Evolutionary conservation across 2,329 filamentous ascomycete species (phyloP), one percentile per base, ranked within the genome.

Genomic region (Xylariaceae sp.): DNA sequence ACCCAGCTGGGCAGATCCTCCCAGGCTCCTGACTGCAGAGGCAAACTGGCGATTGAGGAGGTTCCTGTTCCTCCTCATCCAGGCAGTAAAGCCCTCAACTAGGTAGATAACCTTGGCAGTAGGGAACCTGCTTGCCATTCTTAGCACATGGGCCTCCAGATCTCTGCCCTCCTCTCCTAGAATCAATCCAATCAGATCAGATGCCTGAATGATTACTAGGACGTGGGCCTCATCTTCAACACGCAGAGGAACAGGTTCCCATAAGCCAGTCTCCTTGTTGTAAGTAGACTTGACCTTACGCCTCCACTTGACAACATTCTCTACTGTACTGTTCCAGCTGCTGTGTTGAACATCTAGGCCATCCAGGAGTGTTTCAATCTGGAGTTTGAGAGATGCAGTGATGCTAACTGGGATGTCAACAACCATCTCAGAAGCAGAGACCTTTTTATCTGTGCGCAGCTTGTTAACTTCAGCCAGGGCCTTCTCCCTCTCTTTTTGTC

Each of bases 341-440:
- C 73, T 68, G 59, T 76, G 73, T 54, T 82, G 71, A 8, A 84
- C 80, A 11, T 78, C 74, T 2, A 85, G 68, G 1, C 79, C 76
- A 1, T 74, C 70, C 0, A 88, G 75, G n/a, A 86, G 73, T 0
- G 76, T 71, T 56, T 80, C 74, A 4, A 82, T 71, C 51, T 82
- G 80, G 1, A 77, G 71, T 23, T 70, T 75, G 23, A 80, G 69
- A 4, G 0, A 73, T 75, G 0, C 78, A 71, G 18, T 73, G 1
- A 93, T 74, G 1, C 79, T 80, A 0, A 74, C 73, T 0, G 89
- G 82, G 23, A 93, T 75, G 66, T 90, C 83, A 1, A 91, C 79
- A 54, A 93, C 86, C 89, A 94, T 93, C 71, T 94, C 89, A 0
- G 81, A 81, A 0, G 85, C 83, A 0, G 88, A 88, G 0, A 86